These are phyloP conservation scores for Amanita phalloides DNA, from an alignment of 768 basidiomycete species.

Conservation along the genomic window DNA sequence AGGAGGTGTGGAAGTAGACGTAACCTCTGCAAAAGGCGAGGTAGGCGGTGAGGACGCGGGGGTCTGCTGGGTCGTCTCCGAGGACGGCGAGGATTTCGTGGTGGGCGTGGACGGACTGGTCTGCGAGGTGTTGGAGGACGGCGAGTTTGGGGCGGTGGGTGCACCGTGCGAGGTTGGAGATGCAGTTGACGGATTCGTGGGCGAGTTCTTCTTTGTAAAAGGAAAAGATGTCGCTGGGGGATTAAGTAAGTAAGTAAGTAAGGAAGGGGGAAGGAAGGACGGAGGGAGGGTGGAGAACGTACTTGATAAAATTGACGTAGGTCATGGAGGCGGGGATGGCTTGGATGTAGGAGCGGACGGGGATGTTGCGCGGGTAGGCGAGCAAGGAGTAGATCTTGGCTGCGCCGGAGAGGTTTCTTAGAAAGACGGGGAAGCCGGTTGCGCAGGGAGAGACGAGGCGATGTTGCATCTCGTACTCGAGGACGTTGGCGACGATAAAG, in stretches of 20 bases:
- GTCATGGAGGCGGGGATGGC: conserved; percentile 1
- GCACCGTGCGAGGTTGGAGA: conserved; percentile 1
- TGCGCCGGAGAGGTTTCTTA: not conserved
- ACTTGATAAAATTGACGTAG: conserved; percentile 4
- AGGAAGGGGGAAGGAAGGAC: no score
- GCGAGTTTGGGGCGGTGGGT: not conserved
- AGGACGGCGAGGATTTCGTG: not conserved
- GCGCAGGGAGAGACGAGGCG: not conserved
- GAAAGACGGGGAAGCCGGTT: not conserved
- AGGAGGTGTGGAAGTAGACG: conserved; percentile 3
- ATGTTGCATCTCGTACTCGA: conserved; percentile 8
- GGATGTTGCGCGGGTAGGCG: conserved; percentile 4
- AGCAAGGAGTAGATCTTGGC: conserved; percentile 2
- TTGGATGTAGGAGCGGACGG: conserved; percentile 4
- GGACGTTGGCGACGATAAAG: conserved; percentile 18
- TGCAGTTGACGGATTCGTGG: conserved; percentile 1
- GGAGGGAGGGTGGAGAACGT: not conserved
- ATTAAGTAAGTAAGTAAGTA: no score
- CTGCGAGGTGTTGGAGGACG: not conserved
- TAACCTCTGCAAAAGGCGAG: not conserved
- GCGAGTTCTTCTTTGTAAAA: conserved; percentile 5
- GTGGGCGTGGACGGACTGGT: not conserved
- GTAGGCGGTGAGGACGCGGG: not conserved
- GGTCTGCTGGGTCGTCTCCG: not conserved
- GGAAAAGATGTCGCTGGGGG: conserved; percentile 1